Evolutionary conservation across 2,329 filamentous ascomycete species (phyloP).

Genomic region (Colletotrichum gloeosporioides): DNA sequence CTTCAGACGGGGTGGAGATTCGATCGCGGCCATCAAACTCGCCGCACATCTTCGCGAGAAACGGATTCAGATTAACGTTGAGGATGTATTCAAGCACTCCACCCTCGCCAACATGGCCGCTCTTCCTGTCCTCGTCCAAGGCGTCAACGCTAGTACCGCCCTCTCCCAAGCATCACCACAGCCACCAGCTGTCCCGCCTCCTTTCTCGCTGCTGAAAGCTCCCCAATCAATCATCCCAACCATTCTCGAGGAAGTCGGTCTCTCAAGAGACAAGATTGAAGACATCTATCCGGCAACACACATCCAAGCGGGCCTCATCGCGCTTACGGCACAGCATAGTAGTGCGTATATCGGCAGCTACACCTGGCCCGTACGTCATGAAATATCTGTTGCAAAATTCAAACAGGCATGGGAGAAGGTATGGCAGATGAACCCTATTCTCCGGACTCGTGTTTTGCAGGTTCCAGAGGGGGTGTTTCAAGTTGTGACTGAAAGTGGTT

Average conservation of each 20-base stretch:
- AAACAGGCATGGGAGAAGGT: conserved; percentile 31
- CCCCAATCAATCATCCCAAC: not conserved
- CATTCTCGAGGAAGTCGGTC: not conserved
- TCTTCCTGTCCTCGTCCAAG: not conserved
- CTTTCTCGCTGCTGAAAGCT: not conserved
- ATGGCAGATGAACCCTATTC: not conserved
- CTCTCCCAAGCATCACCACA: not conserved
- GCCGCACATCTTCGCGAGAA: conserved; percentile 21
- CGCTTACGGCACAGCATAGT: conserved; percentile 22
- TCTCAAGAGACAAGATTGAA: not conserved
- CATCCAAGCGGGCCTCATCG: conserved; percentile 24
- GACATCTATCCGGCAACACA: conserved; percentile 24
- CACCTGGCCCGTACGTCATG: not conserved
- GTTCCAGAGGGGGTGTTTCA: not conserved
- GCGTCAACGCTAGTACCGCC: not conserved
- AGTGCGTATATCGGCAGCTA: conserved; percentile 19
- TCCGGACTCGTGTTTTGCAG: conserved; percentile 11
- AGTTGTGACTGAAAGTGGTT: not conserved
- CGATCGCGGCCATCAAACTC: conserved; percentile 11
- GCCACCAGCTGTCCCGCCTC: too few species aligned
- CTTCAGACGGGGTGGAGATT: conserved; percentile 56
- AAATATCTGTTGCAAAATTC: conserved; percentile 22
- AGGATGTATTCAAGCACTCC: conserved; percentile 27
- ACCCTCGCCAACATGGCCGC: conserved; percentile 21
- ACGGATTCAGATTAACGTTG: conserved; percentile 25